Evolutionary conservation across 2,329 filamentous ascomycete species (phyloP).

Genomic region (Biscogniauxia mediterranea): DNA sequence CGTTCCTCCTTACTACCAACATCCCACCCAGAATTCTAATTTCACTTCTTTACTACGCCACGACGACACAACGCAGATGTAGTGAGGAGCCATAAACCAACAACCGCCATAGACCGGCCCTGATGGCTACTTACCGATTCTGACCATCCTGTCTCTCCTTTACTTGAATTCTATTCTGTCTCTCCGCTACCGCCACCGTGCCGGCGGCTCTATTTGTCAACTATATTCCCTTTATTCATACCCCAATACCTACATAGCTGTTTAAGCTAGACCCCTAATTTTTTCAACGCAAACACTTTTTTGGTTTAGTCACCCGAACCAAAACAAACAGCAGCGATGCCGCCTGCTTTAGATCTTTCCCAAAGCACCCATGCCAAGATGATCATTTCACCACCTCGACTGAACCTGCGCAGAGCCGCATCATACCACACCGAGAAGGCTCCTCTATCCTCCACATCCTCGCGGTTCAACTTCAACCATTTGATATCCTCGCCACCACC

Average conservation of each 20-base stretch:
- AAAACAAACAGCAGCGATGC: constrained; percentile 35
- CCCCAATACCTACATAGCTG: not conserved
- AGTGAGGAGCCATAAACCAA: constrained; percentile 8
- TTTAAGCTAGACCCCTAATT: not conserved
- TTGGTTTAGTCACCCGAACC: not conserved
- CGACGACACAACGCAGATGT: constrained; percentile 17
- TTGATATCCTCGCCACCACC: constrained; percentile 67
- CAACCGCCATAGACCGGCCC: constrained; percentile 16
- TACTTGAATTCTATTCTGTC: constrained; percentile 10
- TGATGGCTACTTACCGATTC: constrained; percentile 22
- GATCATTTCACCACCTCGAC: constrained; percentile 52
- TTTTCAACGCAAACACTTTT: not conserved
- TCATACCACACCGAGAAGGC: constrained; percentile 55
- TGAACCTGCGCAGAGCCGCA: constrained; percentile 58
- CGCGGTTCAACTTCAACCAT: constrained; percentile 65
- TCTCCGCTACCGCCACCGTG: constrained; percentile 13
- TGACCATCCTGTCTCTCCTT: constrained; percentile 25
- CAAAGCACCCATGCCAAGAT: constrained; percentile 47
- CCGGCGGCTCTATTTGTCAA: constrained; percentile 17
- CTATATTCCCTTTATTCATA: constrained; percentile 8
- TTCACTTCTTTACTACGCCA: constrained; percentile 7
- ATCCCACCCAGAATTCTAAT: not conserved
- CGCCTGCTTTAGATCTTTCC: constrained; percentile 46
- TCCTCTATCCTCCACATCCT: constrained; percentile 59
- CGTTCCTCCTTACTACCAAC: constrained; percentile 19